Evolutionary conservation across 2,329 filamentous ascomycete species (phyloP), one percentile per base, ranked within the genome.

Genomic region (Aspergillus candidus): DNA sequence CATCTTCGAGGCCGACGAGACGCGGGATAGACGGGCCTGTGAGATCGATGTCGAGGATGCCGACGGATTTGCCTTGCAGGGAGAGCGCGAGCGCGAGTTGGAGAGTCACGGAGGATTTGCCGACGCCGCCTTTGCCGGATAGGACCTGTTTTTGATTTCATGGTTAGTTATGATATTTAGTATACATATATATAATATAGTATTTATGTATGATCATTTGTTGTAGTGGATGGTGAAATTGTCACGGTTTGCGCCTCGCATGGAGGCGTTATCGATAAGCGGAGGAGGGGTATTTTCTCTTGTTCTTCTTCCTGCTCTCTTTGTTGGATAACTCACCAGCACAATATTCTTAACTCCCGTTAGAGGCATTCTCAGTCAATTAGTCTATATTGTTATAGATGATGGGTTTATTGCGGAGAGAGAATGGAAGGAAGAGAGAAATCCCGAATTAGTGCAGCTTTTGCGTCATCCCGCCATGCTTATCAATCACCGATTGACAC

Each of bases 31-130:
- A 96, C 12, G 93, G 93, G 0, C 93, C 93, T 1, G 93, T 98
- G 13, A 98, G 79, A 65, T 98, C 93, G 62, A 97, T 84, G 65
- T 98, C 93, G 54, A 98, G 85, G 22, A 98, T 89, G 41, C 93
- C 93, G 35, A 97, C 91, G 0, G 87, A 89, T 64, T 91, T 80
- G 46, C 91, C 91, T 51, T 87, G 80, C 1, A 93, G 78, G 2
- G 88, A 84, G 29, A 98, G 81, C 0, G 90, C 89, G 32, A 98
- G 79, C 7, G 93, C 93, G 12, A 98, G 82, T 66, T 98, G 93
- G 1, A 91, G 94, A 1, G 93, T 97, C n/a, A 96, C 83, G 41
- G 89, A 95, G 35, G 91, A 97, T 74, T 98, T 98, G 46, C 93
- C 93, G 14, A 98, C 93, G 56, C 93, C 93, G 61, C 93, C 93